Evolutionary conservation across 306 rosid species (phyloP).

Genomic region (Rosa rugosa): DNA sequence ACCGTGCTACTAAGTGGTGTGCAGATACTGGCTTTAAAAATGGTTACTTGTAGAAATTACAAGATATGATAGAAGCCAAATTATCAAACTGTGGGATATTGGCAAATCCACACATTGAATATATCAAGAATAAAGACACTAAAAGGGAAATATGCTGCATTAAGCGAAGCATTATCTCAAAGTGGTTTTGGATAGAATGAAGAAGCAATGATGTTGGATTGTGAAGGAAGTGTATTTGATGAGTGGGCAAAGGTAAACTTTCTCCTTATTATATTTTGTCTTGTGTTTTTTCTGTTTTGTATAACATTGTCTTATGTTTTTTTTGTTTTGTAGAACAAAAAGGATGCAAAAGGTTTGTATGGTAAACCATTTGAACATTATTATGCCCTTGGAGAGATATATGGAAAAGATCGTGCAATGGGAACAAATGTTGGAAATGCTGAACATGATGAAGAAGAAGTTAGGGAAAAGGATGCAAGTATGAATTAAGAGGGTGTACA

Average conservation of each 20-base stretch:
- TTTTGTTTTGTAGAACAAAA: background rate
- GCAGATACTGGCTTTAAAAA: background rate
- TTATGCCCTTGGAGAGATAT: background rate
- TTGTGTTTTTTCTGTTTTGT: background rate
- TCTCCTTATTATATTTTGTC: background rate
- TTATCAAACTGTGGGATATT: background rate
- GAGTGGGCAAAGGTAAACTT: background rate
- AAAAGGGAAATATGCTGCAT: background rate
- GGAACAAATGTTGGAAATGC: background rate
- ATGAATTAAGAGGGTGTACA: background rate
- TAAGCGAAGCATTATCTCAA: background rate
- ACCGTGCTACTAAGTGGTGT: background rate
- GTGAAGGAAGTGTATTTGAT: background rate
- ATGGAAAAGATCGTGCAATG: background rate
- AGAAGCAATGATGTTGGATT: background rate
- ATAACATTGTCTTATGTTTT: too few species aligned
- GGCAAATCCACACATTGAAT: constrained; percentile 4
- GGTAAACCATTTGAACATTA: constrained; percentile 2
- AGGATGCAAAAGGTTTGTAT: background rate
- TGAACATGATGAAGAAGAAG: background rate
- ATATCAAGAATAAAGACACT: background rate
- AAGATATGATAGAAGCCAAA: constrained; percentile 8
- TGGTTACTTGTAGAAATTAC: background rate
- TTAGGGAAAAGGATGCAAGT: background rate
- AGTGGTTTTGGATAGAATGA: constrained; percentile 12